phyloP scores from a whole-genome alignment of 1,284 basidiomycete species.

The Anthracocystis setariae region DNA sequence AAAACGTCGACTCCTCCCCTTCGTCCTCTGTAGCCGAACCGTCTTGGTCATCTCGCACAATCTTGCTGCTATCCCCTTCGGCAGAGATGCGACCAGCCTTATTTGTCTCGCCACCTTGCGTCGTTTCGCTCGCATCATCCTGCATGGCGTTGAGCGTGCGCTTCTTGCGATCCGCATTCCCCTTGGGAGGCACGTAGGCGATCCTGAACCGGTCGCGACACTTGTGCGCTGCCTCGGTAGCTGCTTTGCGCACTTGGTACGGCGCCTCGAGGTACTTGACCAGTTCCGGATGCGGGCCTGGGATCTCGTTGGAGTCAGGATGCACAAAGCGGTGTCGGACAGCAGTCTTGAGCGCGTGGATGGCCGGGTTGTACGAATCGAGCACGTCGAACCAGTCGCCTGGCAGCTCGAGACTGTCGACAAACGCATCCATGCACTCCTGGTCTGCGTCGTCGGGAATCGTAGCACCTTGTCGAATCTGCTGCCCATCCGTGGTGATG shows the following conservation, averaged over 20 bases:
- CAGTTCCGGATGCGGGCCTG: conserved; percentile 84
- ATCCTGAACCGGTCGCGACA: conserved; percentile 42
- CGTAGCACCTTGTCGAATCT: conserved; percentile 79
- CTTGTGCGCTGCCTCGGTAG: conserved; percentile 23
- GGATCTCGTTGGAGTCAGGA: conserved; percentile 78
- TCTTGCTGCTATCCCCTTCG: conserved; percentile 6
- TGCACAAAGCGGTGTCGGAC: conserved; percentile 85
- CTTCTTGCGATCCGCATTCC: conserved; percentile 40
- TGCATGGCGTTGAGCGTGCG: conserved; percentile 31
- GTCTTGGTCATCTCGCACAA: conserved; percentile 16
- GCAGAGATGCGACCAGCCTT: conserved; percentile 12
- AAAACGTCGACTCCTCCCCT: conserved; percentile 17
- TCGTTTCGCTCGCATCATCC: conserved; percentile 10
- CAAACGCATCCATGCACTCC: conserved; percentile 83
- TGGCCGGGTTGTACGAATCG: conserved; percentile 84
- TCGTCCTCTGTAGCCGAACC: conserved; percentile 46
- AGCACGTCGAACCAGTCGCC: conserved; percentile 79
- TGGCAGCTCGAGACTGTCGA: conserved; percentile 86
- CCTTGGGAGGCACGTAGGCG: conserved; percentile 38
- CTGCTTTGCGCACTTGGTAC: conserved; percentile 72
- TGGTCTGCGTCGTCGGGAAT: conserved; percentile 83
- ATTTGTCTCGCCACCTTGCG: conserved; percentile 2
- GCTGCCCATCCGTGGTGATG: conserved; percentile 79
- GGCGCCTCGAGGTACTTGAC: conserved; percentile 85
- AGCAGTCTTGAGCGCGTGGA: conserved; percentile 91